Percentiles rank a stretch among this genome's conserved stretches.
Conservation (phyloP, 1,139 yeast species). For the Saccharomycopsis hybrid region DNA sequence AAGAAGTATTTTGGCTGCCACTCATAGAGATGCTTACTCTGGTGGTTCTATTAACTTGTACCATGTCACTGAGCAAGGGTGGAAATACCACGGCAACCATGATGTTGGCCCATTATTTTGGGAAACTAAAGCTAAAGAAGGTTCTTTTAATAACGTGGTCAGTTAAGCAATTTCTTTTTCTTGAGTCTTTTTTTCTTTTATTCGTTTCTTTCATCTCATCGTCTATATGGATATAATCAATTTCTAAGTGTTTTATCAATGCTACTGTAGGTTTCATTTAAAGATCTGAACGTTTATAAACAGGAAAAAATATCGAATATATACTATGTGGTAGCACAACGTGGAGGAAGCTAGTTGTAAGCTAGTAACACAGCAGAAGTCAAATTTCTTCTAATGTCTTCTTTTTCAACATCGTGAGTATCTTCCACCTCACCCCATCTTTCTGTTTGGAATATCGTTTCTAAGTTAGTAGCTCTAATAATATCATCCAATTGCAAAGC, state of each 20-base stretch:
- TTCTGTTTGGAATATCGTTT: conserved; percentile 75
- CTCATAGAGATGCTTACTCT: conserved; percentile 97
- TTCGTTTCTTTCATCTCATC: no score
- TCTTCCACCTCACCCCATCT: conserved; percentile 99
- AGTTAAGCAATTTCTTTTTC: conserved; percentile 31
- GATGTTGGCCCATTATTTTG: conserved; percentile 90
- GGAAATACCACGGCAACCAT: conserved; percentile 94
- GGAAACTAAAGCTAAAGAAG: conserved; percentile 83
- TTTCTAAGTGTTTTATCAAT: no score
- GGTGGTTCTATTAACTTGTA: conserved; percentile 95
- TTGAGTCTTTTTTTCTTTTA: neutral
- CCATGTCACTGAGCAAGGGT: conserved; percentile 89
- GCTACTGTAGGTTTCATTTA: no score
- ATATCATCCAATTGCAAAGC: conserved; percentile 54
- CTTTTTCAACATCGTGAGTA: conserved; percentile 93
- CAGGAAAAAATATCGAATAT: no score
- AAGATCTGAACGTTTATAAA: no score
- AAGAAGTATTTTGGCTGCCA: conserved; percentile 93
- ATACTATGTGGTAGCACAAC: no score
- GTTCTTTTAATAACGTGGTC: conserved; percentile 84
- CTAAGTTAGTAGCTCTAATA: conserved; percentile 73
- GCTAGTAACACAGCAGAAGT: conserved; percentile 73
- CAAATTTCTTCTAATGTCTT: conserved; percentile 75
- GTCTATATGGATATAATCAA: no score
- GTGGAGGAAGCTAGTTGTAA: conserved; percentile 24